These are phyloP conservation scores for Globisporangium carolinianum DNA, from an alignment of 352 stramenopile species.

Conservation along the genomic window DNA sequence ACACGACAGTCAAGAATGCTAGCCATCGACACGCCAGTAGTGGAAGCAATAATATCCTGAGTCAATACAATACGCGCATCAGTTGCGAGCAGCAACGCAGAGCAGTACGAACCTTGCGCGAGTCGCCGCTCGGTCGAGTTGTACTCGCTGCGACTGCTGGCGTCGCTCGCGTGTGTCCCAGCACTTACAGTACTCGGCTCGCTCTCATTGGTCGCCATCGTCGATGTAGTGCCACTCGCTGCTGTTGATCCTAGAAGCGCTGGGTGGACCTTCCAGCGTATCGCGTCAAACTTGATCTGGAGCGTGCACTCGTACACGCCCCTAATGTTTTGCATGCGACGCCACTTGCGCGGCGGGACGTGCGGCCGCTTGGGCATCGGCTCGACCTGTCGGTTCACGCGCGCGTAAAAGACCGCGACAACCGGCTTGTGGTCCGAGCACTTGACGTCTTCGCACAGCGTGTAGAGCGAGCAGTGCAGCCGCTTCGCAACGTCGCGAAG, in stretches of 20 bases:
- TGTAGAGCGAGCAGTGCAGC: constrained; percentile 63
- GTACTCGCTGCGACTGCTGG: neutral
- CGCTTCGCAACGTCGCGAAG: constrained; percentile 56
- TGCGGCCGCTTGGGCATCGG: constrained; percentile 43
- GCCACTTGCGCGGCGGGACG: constrained; percentile 37
- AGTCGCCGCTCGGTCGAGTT: constrained; percentile 2
- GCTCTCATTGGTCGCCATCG: too few species aligned
- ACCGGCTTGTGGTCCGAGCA: constrained; percentile 86
- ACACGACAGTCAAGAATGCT: constrained; percentile 60
- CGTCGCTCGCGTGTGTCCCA: constrained; percentile 7
- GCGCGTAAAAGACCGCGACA: constrained; percentile 57
- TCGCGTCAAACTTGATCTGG: constrained; percentile 36
- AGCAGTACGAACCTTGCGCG: neutral
- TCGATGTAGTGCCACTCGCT: too few species aligned
- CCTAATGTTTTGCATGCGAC: constrained; percentile 30
- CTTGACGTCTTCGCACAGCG: constrained; percentile 60
- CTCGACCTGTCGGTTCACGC: constrained; percentile 47
- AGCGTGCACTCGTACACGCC: constrained; percentile 57
- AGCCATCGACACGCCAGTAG: neutral
- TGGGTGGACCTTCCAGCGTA: constrained; percentile 42
- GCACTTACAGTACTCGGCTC: too few species aligned
- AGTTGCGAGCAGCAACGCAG: neutral
- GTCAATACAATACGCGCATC: neutral
- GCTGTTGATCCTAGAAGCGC: constrained; percentile 6
- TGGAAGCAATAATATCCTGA: neutral